phyloP scores from a whole-genome alignment of 1,284 basidiomycete species.

The Sporisorium iseilematis-ciliati region DNA sequence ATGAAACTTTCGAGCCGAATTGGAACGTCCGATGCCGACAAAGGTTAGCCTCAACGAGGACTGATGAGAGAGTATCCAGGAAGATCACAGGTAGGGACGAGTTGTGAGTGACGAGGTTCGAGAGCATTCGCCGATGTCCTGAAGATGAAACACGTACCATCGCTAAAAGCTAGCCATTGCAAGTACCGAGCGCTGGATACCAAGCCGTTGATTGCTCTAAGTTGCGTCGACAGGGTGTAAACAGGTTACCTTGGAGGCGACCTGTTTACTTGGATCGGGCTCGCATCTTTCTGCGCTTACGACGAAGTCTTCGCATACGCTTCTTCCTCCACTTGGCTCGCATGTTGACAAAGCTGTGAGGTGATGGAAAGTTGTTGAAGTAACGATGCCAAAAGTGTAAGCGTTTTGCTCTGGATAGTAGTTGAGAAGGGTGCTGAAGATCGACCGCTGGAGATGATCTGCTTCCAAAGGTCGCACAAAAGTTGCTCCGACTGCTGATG shows the following conservation, averaged over 20 bases:
- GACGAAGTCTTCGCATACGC: constrained; percentile 68
- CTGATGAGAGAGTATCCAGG: constrained; percentile 2
- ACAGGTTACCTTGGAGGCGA: constrained; percentile 25
- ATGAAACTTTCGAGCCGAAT: constrained; percentile 27
- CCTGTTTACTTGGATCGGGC: constrained; percentile 66
- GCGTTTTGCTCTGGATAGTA: constrained; percentile 10
- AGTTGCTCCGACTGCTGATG: too few relatives aligned
- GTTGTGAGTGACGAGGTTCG: constrained; percentile 4
- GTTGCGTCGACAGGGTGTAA: constrained; percentile 27
- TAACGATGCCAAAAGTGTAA: constrained; percentile 19
- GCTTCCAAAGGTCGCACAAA: neutral
- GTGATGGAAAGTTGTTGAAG: neutral
- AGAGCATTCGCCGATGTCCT: neutral
- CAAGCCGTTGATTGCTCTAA: constrained; percentile 31
- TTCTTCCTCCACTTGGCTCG: constrained; percentile 69
- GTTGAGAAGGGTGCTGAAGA: neutral
- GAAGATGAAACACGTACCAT: constrained; percentile 17
- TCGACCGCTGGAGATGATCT: constrained; percentile 16
- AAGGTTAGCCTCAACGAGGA: constrained; percentile 22
- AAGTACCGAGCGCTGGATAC: constrained; percentile 15
- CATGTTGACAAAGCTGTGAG: constrained; percentile 59
- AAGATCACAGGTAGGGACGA: neutral
- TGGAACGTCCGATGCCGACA: constrained; percentile 14
- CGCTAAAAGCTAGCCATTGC: constrained; percentile 28
- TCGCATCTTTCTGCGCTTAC: constrained; percentile 69